A percentile compares a stretch with the other conserved stretches of the same genome.
Conservation (phyloP, 2,329 filamentous ascomycete genomes). For the Colletotrichum orchidophilum region DNA sequence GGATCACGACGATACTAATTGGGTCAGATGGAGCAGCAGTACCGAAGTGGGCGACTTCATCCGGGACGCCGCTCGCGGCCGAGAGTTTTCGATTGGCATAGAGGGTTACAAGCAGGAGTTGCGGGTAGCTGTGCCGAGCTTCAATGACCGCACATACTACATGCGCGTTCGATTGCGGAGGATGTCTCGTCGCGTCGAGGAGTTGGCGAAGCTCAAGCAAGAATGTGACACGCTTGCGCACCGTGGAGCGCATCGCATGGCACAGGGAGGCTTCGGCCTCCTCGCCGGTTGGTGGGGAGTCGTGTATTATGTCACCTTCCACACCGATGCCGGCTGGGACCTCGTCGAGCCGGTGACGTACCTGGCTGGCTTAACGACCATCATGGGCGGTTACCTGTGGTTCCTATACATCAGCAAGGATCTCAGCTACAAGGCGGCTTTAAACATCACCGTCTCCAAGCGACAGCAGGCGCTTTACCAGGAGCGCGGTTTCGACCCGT, state of each 20-base stretch:
- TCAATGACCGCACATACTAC: slow-evolving; percentile 91
- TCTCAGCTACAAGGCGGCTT: slow-evolving; percentile 84
- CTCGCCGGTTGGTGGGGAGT: slow-evolving; percentile 82
- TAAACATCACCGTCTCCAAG: slow-evolving; percentile 85
- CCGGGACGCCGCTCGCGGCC: slow-evolving; percentile 83
- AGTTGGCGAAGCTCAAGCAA: slow-evolving; percentile 77
- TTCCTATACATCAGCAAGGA: slow-evolving; percentile 93
- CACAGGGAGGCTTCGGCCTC: slow-evolving; percentile 79
- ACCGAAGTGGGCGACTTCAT: slow-evolving; percentile 97
- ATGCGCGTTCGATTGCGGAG: slow-evolving; percentile 80
- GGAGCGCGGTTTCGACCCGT: slow-evolving; percentile 77
- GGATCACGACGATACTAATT: slow-evolving; percentile 54
- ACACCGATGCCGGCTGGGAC: slow-evolving; percentile 87
- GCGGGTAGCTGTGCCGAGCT: slow-evolving; percentile 83
- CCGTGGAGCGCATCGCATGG: slow-evolving; percentile 79
- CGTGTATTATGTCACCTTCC: slow-evolving; percentile 78
- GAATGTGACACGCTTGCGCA: slow-evolving; percentile 85
- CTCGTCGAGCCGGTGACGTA: slow-evolving; percentile 92
- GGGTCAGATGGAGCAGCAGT: slow-evolving; percentile 87
- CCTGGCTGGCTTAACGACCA: slow-evolving; percentile 82
- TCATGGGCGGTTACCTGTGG: slow-evolving; percentile 93
- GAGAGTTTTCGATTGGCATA: slow-evolving; percentile 86
- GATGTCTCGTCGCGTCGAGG: slow-evolving; percentile 73
- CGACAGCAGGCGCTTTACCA: slow-evolving; percentile 83
- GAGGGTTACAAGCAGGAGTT: slow-evolving; percentile 74